Conservation (phyloP, 2,329 filamentous ascomycete species). For the Zasmidium cellare region DNA sequence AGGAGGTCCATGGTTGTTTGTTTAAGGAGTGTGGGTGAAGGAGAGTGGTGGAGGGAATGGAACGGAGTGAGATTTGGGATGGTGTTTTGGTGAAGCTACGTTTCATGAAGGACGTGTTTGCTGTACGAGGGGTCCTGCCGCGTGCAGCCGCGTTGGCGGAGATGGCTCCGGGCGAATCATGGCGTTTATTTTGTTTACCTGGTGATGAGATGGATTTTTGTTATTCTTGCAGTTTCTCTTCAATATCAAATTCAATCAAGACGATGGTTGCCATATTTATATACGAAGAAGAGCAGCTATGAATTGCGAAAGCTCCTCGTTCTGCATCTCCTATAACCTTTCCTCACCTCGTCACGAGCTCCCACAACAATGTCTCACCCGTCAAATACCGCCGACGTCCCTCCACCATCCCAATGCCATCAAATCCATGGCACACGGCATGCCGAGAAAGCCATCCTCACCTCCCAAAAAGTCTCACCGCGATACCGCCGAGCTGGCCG, state of each 20-base stretch:
- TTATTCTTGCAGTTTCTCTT: no score
- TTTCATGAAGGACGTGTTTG: background rate
- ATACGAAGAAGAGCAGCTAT: no score
- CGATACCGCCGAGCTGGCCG: background rate
- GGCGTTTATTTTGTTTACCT: background rate
- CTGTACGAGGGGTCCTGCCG: background rate
- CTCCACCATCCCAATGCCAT: background rate
- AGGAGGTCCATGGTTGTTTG: constrained; percentile 35
- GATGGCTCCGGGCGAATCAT: background rate
- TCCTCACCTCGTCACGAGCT: background rate
- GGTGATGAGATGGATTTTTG: no score
- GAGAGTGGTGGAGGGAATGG: background rate
- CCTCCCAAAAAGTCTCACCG: background rate
- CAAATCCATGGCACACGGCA: background rate
- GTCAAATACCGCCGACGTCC: background rate
- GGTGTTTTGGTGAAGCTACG: constrained; percentile 2
- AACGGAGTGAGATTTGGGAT: background rate
- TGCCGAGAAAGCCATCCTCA: background rate
- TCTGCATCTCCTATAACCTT: background rate
- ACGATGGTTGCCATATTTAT: no score
- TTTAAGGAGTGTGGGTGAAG: background rate
- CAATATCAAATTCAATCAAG: no score
- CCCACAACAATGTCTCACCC: background rate
- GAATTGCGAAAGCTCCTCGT: background rate
- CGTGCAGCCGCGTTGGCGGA: background rate